These are phyloP conservation scores for Coix lacrymajobi DNA, from an alignment of 176 grass and related monocot genomes.

Conservation along the genomic window DNA sequence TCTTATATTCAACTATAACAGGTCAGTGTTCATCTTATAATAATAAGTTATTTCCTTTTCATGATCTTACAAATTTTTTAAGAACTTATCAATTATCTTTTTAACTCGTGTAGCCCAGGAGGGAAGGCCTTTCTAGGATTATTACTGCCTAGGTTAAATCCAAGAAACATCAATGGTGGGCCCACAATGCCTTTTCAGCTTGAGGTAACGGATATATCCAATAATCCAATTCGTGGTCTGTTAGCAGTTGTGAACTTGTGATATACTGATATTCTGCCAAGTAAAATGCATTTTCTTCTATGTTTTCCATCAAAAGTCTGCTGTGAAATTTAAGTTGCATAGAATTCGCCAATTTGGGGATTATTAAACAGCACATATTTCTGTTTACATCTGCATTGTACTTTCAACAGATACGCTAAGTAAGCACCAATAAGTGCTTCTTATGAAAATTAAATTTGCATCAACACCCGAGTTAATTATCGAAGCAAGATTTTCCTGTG, in stretches of 20 bases:
- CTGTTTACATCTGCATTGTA: slow-evolving; percentile 15
- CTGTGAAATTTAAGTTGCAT: slow-evolving; percentile 7
- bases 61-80: not conserved
- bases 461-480: not conserved
- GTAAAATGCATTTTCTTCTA: slow-evolving; percentile 5
- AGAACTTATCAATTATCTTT: slow-evolving; percentile 6
- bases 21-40: slow-evolving; percentile 45
- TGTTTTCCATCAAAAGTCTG: not conserved
- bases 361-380: slow-evolving; percentile 2
- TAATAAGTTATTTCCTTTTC: not conserved
- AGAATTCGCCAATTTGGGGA: not conserved
- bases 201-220: slow-evolving; percentile 55
- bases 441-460: not conserved
- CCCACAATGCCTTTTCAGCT: slow-evolving; percentile 96
- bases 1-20: slow-evolving; percentile 94
- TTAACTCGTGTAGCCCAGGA: slow-evolving; percentile 65
- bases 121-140: slow-evolving; percentile 71
- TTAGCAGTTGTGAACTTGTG: not conserved
- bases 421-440: not conserved
- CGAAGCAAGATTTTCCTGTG: not conserved
- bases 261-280: not conserved
- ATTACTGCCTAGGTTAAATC: slow-evolving; percentile 83
- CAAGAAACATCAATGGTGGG: slow-evolving; percentile 68
- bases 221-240: slow-evolving; percentile 6
- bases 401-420: not conserved